Evolutionary conservation across 177 flowering plant species (phyloP).

Genomic region (Vitis hybrid): DNA sequence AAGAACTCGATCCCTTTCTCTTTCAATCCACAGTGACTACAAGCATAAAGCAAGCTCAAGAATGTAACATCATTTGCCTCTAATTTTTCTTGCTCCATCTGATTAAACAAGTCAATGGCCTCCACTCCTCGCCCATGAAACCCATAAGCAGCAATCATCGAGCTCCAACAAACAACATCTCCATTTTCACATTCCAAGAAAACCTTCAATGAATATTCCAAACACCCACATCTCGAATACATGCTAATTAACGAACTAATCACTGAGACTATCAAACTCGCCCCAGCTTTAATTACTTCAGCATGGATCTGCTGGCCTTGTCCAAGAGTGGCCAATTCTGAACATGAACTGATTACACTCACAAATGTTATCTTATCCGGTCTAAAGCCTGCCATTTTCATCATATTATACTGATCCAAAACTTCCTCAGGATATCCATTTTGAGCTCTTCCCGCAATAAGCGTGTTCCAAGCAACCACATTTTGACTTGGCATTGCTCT

Average conservation of each 20-base stretch:
- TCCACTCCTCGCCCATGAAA: conserved; percentile 77
- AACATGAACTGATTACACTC: conserved; percentile 71
- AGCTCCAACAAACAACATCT: conserved; percentile 70
- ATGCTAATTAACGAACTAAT: conserved; percentile 69
- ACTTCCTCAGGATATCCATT: conserved; percentile 66
- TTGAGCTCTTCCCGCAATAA: conserved; percentile 78
- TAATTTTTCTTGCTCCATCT: conserved; percentile 51
- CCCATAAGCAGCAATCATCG: conserved; percentile 87
- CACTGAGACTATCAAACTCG: conserved; percentile 40
- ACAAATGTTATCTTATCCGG: conserved; percentile 81
- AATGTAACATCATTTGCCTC: conserved; percentile 76
- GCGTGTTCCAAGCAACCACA: conserved; percentile 77
- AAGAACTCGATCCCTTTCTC: conserved; percentile 56
- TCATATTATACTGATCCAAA: conserved; percentile 53
- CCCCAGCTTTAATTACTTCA: conserved; percentile 64
- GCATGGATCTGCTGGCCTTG: conserved; percentile 88
- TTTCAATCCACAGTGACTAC: conserved; percentile 79
- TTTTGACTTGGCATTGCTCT: conserved; percentile 49
- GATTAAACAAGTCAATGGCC: conserved; percentile 54
- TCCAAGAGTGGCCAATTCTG: conserved; percentile 75
- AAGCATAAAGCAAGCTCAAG: conserved; percentile 78
- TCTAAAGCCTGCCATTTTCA: conserved; percentile 61
- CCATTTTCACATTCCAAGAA: conserved; percentile 40
- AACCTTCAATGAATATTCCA: conserved; percentile 58
- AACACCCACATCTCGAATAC: conserved; percentile 83